Percentiles rank a stretch among this genome's conserved stretches.
These are phyloP conservation scores for Ustanciosporium gigantosporum DNA, from an alignment of 1,284 basidiomycete genomes.

Conservation along the genomic window DNA sequence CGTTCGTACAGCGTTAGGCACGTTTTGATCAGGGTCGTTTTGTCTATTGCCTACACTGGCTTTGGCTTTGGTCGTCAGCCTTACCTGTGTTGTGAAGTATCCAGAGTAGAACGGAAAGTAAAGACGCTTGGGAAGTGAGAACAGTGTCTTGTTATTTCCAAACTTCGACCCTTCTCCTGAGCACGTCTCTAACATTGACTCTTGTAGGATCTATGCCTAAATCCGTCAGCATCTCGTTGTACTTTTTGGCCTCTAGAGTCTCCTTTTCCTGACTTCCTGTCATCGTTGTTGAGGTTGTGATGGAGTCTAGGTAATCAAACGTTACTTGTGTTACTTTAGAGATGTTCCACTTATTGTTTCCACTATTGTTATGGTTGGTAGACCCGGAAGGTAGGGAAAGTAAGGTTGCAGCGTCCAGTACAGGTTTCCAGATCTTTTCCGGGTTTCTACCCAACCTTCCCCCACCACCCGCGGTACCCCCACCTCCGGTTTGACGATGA, in stretches of 20 bases:
- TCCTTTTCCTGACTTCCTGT: neutral
- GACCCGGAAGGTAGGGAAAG: slow-evolving; percentile 7
- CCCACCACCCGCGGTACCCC: slow-evolving; percentile 1
- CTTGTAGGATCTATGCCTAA: slow-evolving; percentile 11
- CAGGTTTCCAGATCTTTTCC: slow-evolving; percentile 28
- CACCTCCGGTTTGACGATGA: neutral
- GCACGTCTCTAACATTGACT: slow-evolving; percentile 20
- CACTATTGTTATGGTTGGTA: too few species aligned
- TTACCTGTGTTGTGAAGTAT: too few species aligned
- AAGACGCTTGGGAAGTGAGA: too few species aligned
- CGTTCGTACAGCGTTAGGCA: too few species aligned
- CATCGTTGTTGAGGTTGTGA: too few species aligned
- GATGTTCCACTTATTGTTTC: too few species aligned
- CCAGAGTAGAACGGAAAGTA: too few species aligned
- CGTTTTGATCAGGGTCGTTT: too few species aligned
- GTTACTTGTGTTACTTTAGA: slow-evolving; percentile 16
- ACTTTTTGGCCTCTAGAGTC: neutral
- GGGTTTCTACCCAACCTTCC: slow-evolving; percentile 48
- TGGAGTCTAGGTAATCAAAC: slow-evolving; percentile 9
- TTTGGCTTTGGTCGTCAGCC: too few species aligned
- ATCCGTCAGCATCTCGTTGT: slow-evolving; percentile 3
- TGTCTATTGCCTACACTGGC: too few species aligned
- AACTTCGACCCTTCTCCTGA: slow-evolving; percentile 23
- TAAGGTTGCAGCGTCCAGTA: slow-evolving; percentile 11
- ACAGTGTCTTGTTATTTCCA: slow-evolving; percentile 30